These are phyloP conservation scores for Fragosphaeria purpurea DNA, from an alignment of 2,329 filamentous ascomycete species.

Conservation along the genomic window DNA sequence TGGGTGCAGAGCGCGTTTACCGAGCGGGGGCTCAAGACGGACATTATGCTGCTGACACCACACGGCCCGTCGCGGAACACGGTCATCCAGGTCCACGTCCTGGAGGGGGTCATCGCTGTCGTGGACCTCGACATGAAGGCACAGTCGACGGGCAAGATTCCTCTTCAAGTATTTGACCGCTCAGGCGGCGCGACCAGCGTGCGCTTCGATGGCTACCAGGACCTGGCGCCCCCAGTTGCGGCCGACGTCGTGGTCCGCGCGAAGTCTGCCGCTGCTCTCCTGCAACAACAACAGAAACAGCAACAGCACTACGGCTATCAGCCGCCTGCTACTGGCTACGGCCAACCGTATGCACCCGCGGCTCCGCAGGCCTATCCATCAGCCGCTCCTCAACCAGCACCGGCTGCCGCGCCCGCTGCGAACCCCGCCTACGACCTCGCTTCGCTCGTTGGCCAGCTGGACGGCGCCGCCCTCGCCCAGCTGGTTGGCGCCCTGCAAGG, in stretches of 20 bases:
- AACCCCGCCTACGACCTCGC: constrained; percentile 11
- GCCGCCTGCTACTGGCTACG: constrained; percentile 9
- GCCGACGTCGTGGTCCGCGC: constrained; percentile 70
- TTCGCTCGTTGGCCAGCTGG: constrained; percentile 18
- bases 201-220: constrained; percentile 77
- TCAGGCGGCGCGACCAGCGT: constrained; percentile 64
- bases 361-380: constrained; percentile 7
- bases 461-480: constrained; percentile 23
- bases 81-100: constrained; percentile 74
- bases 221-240: constrained; percentile 67
- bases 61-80: constrained; percentile 60
- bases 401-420: not conserved
- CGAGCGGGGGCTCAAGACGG: constrained; percentile 59
- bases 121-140: constrained; percentile 63
- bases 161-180: constrained; percentile 78
- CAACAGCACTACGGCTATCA: constrained; percentile 13
- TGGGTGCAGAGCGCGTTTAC: constrained; percentile 74
- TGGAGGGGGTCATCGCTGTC: constrained; percentile 82
- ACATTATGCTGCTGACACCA: constrained; percentile 70
- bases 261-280: constrained; percentile 36
- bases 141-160: constrained; percentile 62
- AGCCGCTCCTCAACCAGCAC: constrained; percentile 10
- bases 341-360: constrained; percentile 6
- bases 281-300: constrained; percentile 15
- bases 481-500: constrained; percentile 23